phyloP scores from a whole-genome alignment of 2,329 filamentous ascomycete species.

The Penicillium brasilianum region DNA sequence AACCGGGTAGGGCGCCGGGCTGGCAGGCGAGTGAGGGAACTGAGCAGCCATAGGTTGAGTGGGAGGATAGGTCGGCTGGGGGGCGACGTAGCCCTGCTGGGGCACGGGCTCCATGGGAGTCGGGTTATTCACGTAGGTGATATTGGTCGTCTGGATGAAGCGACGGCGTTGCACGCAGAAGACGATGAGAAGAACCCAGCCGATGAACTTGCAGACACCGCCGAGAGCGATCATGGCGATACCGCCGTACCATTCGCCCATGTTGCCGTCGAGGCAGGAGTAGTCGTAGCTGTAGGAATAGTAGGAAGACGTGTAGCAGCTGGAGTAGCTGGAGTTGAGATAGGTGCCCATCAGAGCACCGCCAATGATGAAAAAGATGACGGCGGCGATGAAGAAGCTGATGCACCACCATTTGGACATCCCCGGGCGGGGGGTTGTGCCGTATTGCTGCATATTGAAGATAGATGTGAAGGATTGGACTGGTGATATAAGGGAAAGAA shows the following conservation, averaged over 20 bases:
- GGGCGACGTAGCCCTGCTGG: constrained; percentile 16
- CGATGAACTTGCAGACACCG: constrained; percentile 22
- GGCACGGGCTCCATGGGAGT: constrained; percentile 9
- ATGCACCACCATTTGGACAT: constrained; percentile 27
- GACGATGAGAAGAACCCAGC: constrained; percentile 27
- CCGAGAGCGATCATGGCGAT: constrained; percentile 24
- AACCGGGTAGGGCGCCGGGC: constrained; percentile 13
- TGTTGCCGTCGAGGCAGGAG: constrained; percentile 12
- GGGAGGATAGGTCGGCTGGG: constrained; percentile 18
- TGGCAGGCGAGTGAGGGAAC: constrained; percentile 16
- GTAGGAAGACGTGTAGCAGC: constrained; percentile 16
- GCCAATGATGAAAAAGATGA: constrained; percentile 26
- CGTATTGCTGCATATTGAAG: constrained; percentile 4
- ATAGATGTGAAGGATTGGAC: not conserved
- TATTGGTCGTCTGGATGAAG: constrained; percentile 8
- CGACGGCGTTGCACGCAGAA: constrained; percentile 27
- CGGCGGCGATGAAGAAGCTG: constrained; percentile 25
- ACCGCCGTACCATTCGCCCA: constrained; percentile 22
- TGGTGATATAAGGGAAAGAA: not conserved
- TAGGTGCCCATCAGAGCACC: constrained; percentile 25
- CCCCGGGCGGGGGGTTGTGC: not conserved
- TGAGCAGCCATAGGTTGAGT: constrained; percentile 1
- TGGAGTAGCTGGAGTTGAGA: constrained; percentile 9
- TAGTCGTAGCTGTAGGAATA: constrained; percentile 15
- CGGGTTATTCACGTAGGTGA: constrained; percentile 15